phyloP scores from a whole-genome alignment of 768 basidiomycete genomes.

The Leucocoprinus birnbaumii region DNA sequence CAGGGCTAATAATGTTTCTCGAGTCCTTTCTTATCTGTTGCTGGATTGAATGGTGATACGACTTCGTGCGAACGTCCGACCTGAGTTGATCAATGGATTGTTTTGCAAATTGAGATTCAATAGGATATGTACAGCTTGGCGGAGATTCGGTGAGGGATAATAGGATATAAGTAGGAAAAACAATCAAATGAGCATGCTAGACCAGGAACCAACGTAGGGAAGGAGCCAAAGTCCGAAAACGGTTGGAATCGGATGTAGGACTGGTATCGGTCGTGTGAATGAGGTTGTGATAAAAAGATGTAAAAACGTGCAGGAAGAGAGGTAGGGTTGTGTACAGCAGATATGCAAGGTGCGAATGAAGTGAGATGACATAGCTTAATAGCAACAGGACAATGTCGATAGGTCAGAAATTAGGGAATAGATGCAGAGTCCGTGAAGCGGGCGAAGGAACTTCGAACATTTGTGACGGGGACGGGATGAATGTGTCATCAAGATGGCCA shows the following conservation, averaged over 20 bases:
- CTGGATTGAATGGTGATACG: no score
- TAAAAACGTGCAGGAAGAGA: conserved; percentile 14
- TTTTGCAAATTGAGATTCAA: no score
- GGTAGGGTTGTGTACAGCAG: conserved; percentile 4
- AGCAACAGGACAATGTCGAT: neutral
- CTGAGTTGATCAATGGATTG: no score
- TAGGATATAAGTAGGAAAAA: neutral
- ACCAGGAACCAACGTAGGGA: neutral
- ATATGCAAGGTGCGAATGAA: conserved; percentile 1
- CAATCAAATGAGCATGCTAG: neutral
- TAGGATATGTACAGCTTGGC: neutral
- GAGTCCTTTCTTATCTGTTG: no score
- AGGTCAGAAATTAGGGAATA: neutral
- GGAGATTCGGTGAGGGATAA: neutral
- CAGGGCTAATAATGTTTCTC: no score
- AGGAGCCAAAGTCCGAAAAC: conserved; percentile 6
- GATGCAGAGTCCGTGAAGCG: neutral
- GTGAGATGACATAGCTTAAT: conserved; percentile 2
- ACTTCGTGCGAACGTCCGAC: no score
- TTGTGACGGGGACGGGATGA: neutral
- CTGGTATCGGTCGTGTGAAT: neutral
- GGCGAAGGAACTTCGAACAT: neutral
- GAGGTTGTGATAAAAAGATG: neutral
- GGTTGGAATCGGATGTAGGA: neutral
- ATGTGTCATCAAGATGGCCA: neutral